phyloP scores from a whole-genome alignment of 108 stramenopile genomes.

The Cyclotella cryptica region DNA sequence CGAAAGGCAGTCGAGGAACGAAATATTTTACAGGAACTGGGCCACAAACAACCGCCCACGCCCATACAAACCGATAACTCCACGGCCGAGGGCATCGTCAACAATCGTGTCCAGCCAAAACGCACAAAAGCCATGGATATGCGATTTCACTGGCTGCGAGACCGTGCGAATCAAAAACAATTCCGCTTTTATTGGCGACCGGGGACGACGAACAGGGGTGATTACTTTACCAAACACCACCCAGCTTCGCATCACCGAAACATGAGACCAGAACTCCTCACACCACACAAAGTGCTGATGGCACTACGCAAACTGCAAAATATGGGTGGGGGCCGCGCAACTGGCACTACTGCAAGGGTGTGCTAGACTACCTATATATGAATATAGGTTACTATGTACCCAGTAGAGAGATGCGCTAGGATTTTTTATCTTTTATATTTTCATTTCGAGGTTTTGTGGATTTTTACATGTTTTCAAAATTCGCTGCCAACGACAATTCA shows the following conservation, averaged over 20 bases:
- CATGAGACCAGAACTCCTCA: conserved; percentile 15
- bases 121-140: conserved; percentile 15
- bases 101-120: conserved; percentile 53
- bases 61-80: conserved; percentile 55
- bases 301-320: conserved; percentile 17
- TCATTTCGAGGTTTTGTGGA: background rate
- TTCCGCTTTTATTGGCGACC: conserved; percentile 19
- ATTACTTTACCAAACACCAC: conserved; percentile 24
- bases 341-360: conserved; percentile 22
- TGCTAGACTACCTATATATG: conserved; percentile 17
- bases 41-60: conserved; percentile 58
- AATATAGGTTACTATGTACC: conserved; percentile 5
- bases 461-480: background rate
- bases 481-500: background rate
- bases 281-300: conserved; percentile 17
- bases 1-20: conserved; percentile 35
- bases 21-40: conserved; percentile 36
- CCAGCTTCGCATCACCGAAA: conserved; percentile 20
- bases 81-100: conserved; percentile 53
- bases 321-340: conserved; percentile 3
- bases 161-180: conserved; percentile 16
- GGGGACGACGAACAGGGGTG: conserved; percentile 10
- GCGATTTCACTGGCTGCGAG: conserved; percentile 17
- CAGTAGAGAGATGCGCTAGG: conserved; percentile 1
- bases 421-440: conserved; percentile 1